Base-by-base conservation (phyloP, 208 protist species). In the Leptomonas seymouri region DNA sequence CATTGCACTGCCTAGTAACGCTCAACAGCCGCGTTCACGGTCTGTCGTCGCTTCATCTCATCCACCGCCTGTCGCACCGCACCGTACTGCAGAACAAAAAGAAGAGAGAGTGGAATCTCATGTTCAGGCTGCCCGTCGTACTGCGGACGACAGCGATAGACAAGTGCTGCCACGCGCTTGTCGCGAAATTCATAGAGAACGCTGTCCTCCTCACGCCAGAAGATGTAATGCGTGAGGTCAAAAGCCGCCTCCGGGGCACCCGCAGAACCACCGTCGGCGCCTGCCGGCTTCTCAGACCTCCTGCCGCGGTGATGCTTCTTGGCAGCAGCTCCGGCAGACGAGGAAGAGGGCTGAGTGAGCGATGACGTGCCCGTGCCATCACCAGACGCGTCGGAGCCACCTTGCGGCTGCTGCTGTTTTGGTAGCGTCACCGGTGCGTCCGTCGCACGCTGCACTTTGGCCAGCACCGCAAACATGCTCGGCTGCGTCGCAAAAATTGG, bases 181-280 rank as follows among this genome's bases (percentile, higher is more conserved):
- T 97, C 92, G 57, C 92, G 83, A 69, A 86, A 86, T 9, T 81
- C 73, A 53, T 88, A 97, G 15, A 97, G 53, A 25, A 94, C 70
- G 45, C 70, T 68, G 42, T 93, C 92, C 77, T 97, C 89, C 77
- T 94, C 84, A n/a, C 89, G 81, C 90, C 92, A 97, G 62, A 97
- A 97, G 57, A 93, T 73, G 67, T 90, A 94, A 46, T 83, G 66
- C 18, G 51, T 69, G 21, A 93, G 73, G 61, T 91, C 87, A 4
- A 84, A 67, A n/a, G 80, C 74, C 25, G 69, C 58, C 27, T 80
- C 71, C 20, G 67, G 64, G 20, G 57, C 46, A 16, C 48, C 55
- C 67, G 57, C 74, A 41, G 49, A 46, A 30, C 66, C 58, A 46
- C 75, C 67, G 51, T 36, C 36, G 28, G 11, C 14, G 11, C 49